Conservation (phyloP, 768 basidiomycete species). For the Leccinum olivaceopallidum region DNA sequence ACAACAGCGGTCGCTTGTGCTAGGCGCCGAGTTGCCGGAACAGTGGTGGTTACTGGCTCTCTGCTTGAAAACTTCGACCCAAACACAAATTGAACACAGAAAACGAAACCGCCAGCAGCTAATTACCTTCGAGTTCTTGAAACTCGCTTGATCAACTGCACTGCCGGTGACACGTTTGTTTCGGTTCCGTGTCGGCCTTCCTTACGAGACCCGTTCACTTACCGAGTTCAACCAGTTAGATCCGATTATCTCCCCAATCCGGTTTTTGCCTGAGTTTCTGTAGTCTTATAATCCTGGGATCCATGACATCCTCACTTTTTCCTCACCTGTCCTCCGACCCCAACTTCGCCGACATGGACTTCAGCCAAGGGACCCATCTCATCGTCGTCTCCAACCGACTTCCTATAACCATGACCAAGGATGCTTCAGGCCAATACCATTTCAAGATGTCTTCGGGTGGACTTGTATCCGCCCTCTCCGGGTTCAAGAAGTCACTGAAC, state of each 20-base stretch:
- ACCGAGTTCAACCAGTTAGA: constrained; percentile 13
- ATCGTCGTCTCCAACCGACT: constrained; percentile 96
- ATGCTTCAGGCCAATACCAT: constrained; percentile 89
- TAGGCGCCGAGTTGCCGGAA: constrained; percentile 5
- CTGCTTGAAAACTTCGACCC: background rate
- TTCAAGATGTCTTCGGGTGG: constrained; percentile 99
- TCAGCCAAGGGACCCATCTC: constrained; percentile 63
- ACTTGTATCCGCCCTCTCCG: constrained; percentile 93
- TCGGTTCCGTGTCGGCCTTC: background rate
- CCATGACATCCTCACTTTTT: constrained; percentile 31
- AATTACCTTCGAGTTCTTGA: background rate
- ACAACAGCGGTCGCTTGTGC: background rate
- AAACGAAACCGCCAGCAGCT: background rate
- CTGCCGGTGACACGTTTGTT: background rate
- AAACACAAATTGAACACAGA: background rate
- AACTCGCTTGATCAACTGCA: background rate
- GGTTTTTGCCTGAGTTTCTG: constrained; percentile 25
- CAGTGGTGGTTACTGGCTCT: background rate
- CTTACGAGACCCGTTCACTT: background rate
- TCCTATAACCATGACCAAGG: constrained; percentile 94
- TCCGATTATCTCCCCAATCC: constrained; percentile 38
- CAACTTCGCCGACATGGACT: constrained; percentile 43
- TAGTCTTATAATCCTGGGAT: constrained; percentile 27
- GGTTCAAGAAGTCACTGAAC: constrained; percentile 96
- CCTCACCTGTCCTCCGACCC: constrained; percentile 25